phyloP scores from a whole-genome alignment of 2,329 filamentous ascomycete genomes.

The Allantophomopsis lycopodina region DNA sequence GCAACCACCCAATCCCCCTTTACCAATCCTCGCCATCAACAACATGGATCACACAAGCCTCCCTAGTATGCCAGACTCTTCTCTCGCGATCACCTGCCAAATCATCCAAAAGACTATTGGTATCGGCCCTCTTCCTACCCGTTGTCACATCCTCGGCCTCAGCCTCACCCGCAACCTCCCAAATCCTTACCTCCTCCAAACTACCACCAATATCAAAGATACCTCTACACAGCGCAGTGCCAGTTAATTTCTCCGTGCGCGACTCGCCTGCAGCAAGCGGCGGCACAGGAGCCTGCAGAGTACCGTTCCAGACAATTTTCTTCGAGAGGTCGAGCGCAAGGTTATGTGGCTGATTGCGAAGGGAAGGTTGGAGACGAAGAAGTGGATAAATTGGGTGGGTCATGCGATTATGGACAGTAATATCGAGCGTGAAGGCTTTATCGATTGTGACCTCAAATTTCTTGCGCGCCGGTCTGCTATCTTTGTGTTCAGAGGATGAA shows the following conservation, averaged over 20 bases:
- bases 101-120: constrained; percentile 41
- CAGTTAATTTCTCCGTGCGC: constrained; percentile 50
- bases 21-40: constrained; percentile 22
- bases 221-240: constrained; percentile 65
- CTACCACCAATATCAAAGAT: constrained; percentile 71
- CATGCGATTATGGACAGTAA: constrained; percentile 66
- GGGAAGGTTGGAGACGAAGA: constrained; percentile 61
- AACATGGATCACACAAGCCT: constrained; percentile 40
- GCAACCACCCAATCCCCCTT: too few species aligned
- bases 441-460: constrained; percentile 29
- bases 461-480: constrained; percentile 7
- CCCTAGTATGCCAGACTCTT: constrained; percentile 49
- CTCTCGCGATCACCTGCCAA: constrained; percentile 44
- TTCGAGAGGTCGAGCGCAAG: constrained; percentile 70
- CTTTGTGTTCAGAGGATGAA: constrained; percentile 7
- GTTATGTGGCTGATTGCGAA: constrained; percentile 50
- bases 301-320: constrained; percentile 75
- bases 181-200: constrained; percentile 64
- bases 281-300: constrained; percentile 62
- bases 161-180: constrained; percentile 14
- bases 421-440: constrained; percentile 53
- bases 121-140: constrained; percentile 32
- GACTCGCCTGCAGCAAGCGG: constrained; percentile 42
- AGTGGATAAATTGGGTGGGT: constrained; percentile 53
- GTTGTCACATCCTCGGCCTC: constrained; percentile 9